Conservation (phyloP, 75 land plant genomes). For the Isoetes taiwanensis region DNA sequence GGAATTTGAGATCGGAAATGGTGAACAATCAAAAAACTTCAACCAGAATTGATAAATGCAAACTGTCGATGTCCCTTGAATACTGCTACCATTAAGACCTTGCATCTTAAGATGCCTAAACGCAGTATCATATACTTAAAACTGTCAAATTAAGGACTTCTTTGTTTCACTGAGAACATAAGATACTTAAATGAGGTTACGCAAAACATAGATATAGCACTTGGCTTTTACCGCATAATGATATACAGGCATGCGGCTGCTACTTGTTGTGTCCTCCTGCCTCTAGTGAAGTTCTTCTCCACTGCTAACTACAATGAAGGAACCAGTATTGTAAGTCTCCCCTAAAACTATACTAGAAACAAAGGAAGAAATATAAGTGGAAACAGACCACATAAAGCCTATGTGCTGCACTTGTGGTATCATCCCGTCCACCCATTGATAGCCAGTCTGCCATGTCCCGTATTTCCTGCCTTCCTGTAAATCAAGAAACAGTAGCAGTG, state of each 20-base stretch:
- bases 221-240: conserved; percentile 58
- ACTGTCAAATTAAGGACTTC: too few species aligned
- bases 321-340: background rate
- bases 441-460: conserved; percentile 27
- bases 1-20: too few species aligned
- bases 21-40: too few species aligned
- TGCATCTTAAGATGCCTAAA: too few species aligned
- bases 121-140: too few species aligned
- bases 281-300: conserved; percentile 68
- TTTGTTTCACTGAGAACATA: too few species aligned
- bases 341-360: background rate
- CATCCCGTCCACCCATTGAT: conserved; percentile 39
- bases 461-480: conserved; percentile 51
- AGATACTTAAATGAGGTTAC: background rate
- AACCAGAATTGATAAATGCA: too few species aligned
- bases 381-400: conserved; percentile 33
- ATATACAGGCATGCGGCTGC: conserved; percentile 85
- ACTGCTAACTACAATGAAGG: conserved; percentile 50
- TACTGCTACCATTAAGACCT: too few species aligned
- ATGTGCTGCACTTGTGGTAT: conserved; percentile 34
- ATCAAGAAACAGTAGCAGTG: background rate
- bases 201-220: too few species aligned
- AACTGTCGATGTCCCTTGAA: too few species aligned
- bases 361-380: background rate
- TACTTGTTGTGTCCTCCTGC: conserved; percentile 57